Evolutionary conservation across 83 land plant genomes (phyloP), one percentile per base, ranked within the genome.

Genomic region (Isoetes engelmannii): DNA sequence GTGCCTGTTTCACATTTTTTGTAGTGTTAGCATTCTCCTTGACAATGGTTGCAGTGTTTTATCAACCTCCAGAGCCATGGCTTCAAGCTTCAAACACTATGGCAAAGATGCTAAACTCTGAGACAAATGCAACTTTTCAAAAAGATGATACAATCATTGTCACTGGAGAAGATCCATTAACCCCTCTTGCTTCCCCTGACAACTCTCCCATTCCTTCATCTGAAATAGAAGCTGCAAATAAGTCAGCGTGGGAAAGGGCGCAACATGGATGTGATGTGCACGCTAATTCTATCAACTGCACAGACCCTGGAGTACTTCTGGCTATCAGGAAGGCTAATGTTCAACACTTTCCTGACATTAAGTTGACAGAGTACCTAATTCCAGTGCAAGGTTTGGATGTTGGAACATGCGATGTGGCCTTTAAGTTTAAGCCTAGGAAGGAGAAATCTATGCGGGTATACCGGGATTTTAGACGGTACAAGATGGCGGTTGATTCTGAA

Each of bases 61-160:
- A 92, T 79, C 89, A 87, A 62, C 88, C 96, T 7, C 96, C 92
- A 55, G 92, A 92, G 44, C 96, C 96, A 4, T 81, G 89, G 45
- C 85, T 90, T 41, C 88, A 83, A 17, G 71, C 84, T 6, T 74
- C 83, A 1, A 73, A 72, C 42, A 64, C 82, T 45, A 78, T 87
- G 69, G 71, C 82, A 4, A 57, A 42, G 13, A 77, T 85, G 63
- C 77, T 92, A 18, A 85, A 75, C n/a, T 73, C 89, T 55, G 83
- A 70, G 44, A 77, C 82, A 48, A 87, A 90, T 73, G 84, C 96
- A 65, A 90, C 96, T 0, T 88, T 88, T 65, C 74, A 71, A 9
- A 54, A 81, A 15, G 96, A 90, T 51, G 83, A 74, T 5, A 60
- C 88, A 4, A 81, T 85, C 18, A 67, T 86, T 59, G 69, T 56